These are phyloP conservation scores for Dendrobium catenatum DNA, from an alignment of 106 monocot species.

Conservation along the genomic window DNA sequence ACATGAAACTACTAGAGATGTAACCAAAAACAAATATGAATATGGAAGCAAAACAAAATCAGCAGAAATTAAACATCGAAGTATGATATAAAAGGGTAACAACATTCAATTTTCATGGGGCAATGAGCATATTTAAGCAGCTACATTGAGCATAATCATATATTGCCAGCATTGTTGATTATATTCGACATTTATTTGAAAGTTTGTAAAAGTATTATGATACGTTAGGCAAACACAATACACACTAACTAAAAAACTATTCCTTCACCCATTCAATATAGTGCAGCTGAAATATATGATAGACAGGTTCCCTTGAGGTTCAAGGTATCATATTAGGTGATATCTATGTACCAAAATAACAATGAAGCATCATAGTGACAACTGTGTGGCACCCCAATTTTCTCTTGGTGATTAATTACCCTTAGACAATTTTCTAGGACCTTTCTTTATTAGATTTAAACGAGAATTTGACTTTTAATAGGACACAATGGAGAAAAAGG, in stretches of 20 bases:
- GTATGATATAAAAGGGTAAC: neutral
- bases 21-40: neutral
- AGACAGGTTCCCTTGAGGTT: neutral
- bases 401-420: neutral
- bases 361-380: neutral
- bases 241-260: neutral
- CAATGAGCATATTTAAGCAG: neutral
- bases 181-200: neutral
- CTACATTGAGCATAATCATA: neutral
- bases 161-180: neutral
- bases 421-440: too few relatives aligned
- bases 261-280: neutral
- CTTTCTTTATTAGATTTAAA: too few relatives aligned
- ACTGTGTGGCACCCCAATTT: neutral
- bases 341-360: neutral
- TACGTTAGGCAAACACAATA: neutral
- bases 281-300: neutral
- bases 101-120: neutral
- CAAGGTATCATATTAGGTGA: neutral
- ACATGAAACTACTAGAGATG: neutral
- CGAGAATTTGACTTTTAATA: too few relatives aligned
- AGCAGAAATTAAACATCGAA: neutral
- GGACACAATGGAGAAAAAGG: too few relatives aligned
- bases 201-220: neutral
- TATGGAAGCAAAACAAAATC: neutral